These are phyloP conservation scores for Nicotiana otophora DNA, from an alignment of 257 asterid species.

Conservation along the genomic window DNA sequence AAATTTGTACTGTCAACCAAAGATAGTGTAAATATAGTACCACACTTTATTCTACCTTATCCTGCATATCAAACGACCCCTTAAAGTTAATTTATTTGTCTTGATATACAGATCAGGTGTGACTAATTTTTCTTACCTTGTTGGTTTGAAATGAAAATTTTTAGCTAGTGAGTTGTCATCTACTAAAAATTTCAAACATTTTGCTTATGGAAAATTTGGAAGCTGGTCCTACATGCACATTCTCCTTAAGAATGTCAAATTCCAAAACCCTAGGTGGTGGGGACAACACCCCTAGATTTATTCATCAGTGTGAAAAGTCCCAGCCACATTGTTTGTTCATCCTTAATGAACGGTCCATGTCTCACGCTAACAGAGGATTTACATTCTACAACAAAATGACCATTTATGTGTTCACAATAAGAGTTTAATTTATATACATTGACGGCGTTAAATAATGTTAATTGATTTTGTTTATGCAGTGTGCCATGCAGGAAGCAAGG, in stretches of 20 bases:
- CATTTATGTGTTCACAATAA: not conserved
- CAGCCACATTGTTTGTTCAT: not conserved
- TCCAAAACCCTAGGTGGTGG: not conserved
- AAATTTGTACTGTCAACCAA: too few species aligned
- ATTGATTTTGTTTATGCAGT: conserved; percentile 15
- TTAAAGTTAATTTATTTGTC: not conserved
- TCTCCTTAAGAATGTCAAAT: not conserved
- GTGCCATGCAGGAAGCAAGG: conserved; percentile 55
- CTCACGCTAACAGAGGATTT: not conserved
- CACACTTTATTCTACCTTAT: too few species aligned
- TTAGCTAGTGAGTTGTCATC: not conserved
- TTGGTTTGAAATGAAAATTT: not conserved
- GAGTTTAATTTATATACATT: too few species aligned
- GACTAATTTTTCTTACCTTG: not conserved
- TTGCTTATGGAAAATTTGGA: not conserved
- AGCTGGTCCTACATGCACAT: not conserved
- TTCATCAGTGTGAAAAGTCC: not conserved
- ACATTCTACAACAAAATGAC: not conserved
- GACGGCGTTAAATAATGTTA: too few species aligned
- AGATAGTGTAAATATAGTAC: too few species aligned
- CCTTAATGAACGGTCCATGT: not conserved
- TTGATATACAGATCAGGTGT: not conserved
- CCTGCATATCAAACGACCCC: too few species aligned
- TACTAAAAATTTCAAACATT: not conserved
- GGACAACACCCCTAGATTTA: not conserved